Evolutionary conservation across 139 green algal species (phyloP), one percentile per base, ranked within the genome.

Genomic region (Chlorella sp.): DNA sequence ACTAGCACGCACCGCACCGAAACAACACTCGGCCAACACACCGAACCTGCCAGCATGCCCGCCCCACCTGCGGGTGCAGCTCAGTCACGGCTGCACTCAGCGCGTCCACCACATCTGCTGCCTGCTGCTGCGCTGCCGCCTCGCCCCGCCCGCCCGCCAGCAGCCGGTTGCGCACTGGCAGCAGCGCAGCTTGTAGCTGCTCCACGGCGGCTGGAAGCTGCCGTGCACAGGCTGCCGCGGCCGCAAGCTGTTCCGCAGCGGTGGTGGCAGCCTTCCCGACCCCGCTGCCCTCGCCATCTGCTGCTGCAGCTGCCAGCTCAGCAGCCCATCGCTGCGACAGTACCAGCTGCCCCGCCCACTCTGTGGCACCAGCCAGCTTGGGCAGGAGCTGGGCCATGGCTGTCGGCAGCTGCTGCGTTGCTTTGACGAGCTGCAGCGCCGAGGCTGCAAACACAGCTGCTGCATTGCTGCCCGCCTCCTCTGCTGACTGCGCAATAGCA

Each of bases 321-420:
- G 82, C 72, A 39, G 69, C 78, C 38, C 20, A 17, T 25, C 64
- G 78, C 44, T 85, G 62, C 0, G 78, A 74, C 69, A 47, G 64
- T 21, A 60, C 44, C 67, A 92, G 75, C n/a, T 69, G 71, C 71
- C 41, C 76, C 13, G 84, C 25, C 63, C 83, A 69, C 25, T 41
- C 44, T 44, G 9, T 34, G 3, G 28, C 28, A 17, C 36, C 41
- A 0, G 32, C 65, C 39, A 86, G 70, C 82, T 60, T 25, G 5
- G 74, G 67, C 65, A 86, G 68, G 41, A 85, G 25, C 36, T 72
- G 63, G 4, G 30, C 44, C 74, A 89, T 32, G 13, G 56, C 34
- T 64, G 44, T 32, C 39, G 71, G 56, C 39, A 69, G 60, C 74
- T 91, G 76, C 74, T 76, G 67, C 13, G 74, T 88, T 20, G 84